phyloP scores from a whole-genome alignment of 441 rosid species.

The Pelargonium australe region DNA sequence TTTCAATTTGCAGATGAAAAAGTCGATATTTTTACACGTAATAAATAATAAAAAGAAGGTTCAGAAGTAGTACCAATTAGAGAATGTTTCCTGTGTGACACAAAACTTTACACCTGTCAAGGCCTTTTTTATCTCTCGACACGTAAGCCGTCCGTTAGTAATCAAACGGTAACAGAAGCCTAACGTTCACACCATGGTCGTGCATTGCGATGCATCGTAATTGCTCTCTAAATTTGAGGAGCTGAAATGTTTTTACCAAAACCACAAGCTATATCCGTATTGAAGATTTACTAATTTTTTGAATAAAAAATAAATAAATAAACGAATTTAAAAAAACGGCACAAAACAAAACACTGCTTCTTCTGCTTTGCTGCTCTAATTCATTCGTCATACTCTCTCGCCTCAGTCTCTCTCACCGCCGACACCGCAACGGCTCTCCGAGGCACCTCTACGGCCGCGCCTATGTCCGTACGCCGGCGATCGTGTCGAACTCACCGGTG shows the following conservation, averaged over 20 bases:
- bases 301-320: background rate
- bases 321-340: slow-evolving; percentile 21
- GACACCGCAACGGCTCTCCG: slow-evolving; percentile 57
- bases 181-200: background rate
- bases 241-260: background rate
- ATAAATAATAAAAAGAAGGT: background rate
- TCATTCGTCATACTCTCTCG: slow-evolving; percentile 18
- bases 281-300: background rate
- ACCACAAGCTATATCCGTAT: background rate
- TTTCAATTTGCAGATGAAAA: too few relatives aligned
- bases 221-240: too few relatives aligned
- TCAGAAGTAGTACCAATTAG: background rate
- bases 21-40: background rate
- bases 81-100: slow-evolving; percentile 4
- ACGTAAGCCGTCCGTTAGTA: slow-evolving; percentile 12
- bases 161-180: slow-evolving; percentile 1
- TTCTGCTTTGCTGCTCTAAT: slow-evolving; percentile 1
- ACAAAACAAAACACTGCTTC: slow-evolving; percentile 13
- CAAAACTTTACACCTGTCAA: background rate
- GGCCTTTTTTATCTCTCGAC: background rate
- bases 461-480: slow-evolving; percentile 10
- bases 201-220: background rate
- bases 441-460: slow-evolving; percentile 27
- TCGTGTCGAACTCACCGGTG: slow-evolving; percentile 11
- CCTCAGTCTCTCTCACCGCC: slow-evolving; percentile 40